These are phyloP conservation scores for Lineolata rhizophorae DNA, from an alignment of 495 filamentous ascomycete genomes.

Conservation along the genomic window DNA sequence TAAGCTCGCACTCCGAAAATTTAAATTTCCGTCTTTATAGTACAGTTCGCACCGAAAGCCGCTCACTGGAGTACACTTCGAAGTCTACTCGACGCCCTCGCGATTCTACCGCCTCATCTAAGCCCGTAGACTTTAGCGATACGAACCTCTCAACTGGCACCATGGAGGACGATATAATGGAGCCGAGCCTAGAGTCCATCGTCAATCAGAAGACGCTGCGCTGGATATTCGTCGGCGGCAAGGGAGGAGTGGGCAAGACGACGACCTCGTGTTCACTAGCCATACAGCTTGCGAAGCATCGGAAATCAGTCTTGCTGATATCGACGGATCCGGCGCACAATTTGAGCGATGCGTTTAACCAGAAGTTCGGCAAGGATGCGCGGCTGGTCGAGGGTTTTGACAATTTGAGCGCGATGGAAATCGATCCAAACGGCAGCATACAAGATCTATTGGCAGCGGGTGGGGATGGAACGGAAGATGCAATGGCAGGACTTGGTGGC, in stretches of 20 bases:
- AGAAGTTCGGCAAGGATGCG: constrained; percentile 99
- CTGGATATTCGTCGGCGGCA: constrained; percentile 98
- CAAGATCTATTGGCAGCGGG: constrained; percentile 77
- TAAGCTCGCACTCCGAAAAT: too few relatives aligned
- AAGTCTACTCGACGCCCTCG: too few relatives aligned
- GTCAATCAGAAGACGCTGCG: constrained; percentile 83
- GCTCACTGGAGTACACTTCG: too few relatives aligned
- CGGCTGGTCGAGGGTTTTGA: constrained; percentile 75
- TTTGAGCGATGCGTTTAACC: constrained; percentile 89
- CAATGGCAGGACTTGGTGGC: constrained; percentile 37
- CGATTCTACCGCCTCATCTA: too few relatives aligned
- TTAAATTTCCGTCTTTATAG: too few relatives aligned
- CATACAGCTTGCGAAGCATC: constrained; percentile 91
- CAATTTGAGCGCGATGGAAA: constrained; percentile 97
- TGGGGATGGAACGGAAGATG: constrained; percentile 48
- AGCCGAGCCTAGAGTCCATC: constrained; percentile 84
- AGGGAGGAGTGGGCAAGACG: constrained; percentile 98
- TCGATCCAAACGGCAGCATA: constrained; percentile 95
- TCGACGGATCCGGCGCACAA: constrained; percentile 98
- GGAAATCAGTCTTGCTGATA: constrained; percentile 89
- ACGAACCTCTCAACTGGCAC: too few relatives aligned
- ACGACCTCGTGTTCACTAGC: constrained; percentile 95
- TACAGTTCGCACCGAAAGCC: too few relatives aligned
- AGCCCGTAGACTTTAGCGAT: too few relatives aligned
- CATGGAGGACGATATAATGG: constrained; percentile 50